These are phyloP conservation scores for Diaporthe velutina DNA, from an alignment of 2,329 filamentous ascomycete genomes.

Conservation along the genomic window DNA sequence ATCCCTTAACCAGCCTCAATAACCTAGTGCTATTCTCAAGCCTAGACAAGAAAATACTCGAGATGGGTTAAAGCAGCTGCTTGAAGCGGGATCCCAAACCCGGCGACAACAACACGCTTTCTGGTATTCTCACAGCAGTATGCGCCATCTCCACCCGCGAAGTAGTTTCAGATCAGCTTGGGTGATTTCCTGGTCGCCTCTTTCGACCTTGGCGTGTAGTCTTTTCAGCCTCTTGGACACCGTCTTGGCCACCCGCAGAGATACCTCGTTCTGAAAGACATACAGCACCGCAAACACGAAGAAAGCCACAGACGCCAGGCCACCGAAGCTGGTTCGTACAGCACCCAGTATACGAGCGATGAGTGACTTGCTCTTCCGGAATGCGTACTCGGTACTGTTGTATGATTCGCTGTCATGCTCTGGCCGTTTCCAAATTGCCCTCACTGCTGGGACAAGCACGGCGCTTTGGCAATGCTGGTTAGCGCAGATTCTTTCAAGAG, in stretches of 20 bases:
- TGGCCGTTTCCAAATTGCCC: constrained; percentile 63
- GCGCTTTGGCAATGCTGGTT: constrained; percentile 52
- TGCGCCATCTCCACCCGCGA: constrained; percentile 69
- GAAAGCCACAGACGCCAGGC: constrained; percentile 63
- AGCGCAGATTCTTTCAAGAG: neutral
- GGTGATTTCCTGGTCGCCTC: constrained; percentile 58
- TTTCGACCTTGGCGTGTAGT: constrained; percentile 61
- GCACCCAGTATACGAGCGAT: constrained; percentile 62
- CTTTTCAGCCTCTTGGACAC: constrained; percentile 63
- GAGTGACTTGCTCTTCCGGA: constrained; percentile 63
- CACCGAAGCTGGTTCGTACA: constrained; percentile 55
- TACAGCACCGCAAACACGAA: constrained; percentile 70
- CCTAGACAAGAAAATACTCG: neutral
- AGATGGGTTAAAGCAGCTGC: neutral
- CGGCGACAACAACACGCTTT: neutral
- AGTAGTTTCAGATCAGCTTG: constrained; percentile 64
- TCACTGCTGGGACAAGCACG: constrained; percentile 65
- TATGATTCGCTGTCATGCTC: constrained; percentile 53
- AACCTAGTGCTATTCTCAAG: neutral
- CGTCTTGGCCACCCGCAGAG: constrained; percentile 66
- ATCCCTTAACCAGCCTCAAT: neutral
- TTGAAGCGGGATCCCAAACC: no score
- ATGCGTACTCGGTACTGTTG: constrained; percentile 71
- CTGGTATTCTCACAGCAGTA: constrained; percentile 55
- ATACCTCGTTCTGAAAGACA: constrained; percentile 71